phyloP scores from a whole-genome alignment of 2,329 filamentous ascomycete species.

The Thelonectria olida region DNA sequence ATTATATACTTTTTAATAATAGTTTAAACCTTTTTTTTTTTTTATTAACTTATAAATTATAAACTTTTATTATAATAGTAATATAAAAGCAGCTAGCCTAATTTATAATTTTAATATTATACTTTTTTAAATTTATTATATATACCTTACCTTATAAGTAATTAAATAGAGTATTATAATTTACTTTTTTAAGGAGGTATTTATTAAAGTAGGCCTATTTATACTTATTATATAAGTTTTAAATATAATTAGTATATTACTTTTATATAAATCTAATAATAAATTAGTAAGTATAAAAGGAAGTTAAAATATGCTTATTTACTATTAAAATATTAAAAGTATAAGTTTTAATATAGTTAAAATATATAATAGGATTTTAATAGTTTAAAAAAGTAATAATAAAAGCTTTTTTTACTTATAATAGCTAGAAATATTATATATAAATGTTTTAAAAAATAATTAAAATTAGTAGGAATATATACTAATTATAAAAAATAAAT shows the following conservation, averaged over 20 bases:
- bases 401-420: not conserved
- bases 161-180: too few species aligned
- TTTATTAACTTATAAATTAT: too few species aligned
- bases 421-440: not conserved
- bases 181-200: too few species aligned
- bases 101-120: too few species aligned
- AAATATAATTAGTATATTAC: not conserved
- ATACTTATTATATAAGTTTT: not conserved
- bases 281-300: not conserved
- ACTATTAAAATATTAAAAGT: not conserved
- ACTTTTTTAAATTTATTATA: too few species aligned
- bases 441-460: not conserved
- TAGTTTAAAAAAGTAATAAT: not conserved
- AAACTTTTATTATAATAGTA: too few species aligned
- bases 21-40: too few species aligned
- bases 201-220: not conserved
- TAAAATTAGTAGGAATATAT: conserved; percentile 7
- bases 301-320: not conserved
- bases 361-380: not conserved
- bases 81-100: too few species aligned
- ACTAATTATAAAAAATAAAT: not conserved
- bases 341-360: not conserved
- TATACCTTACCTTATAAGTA: too few species aligned
- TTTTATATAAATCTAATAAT: not conserved
- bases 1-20: too few species aligned